A percentile compares a stretch with the other conserved stretches of the same genome.
phyloP scores from a whole-genome alignment of 768 basidiomycete species.

The Lepiota venenata region DNA sequence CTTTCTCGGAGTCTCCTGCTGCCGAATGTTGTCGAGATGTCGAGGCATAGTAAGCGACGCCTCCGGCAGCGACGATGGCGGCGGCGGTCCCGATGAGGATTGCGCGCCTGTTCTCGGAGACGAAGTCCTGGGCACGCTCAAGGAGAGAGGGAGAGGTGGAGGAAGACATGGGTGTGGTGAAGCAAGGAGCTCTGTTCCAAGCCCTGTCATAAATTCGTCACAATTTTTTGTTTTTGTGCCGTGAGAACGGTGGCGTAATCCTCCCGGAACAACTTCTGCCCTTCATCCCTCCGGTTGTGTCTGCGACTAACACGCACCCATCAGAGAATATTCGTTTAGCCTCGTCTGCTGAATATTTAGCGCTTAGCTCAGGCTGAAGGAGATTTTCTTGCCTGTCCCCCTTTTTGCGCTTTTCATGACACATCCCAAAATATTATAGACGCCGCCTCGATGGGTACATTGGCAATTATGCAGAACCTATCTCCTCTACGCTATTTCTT shows the following conservation, averaged over 20 bases:
- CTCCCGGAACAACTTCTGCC: background rate
- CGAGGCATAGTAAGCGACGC: constrained; percentile 73
- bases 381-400: no score
- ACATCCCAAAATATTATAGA: background rate
- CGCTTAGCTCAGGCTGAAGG: no score
- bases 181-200: background rate
- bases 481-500: background rate
- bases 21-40: constrained; percentile 39
- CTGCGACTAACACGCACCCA: no score
- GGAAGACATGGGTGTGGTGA: constrained; percentile 15
- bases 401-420: background rate
- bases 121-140: constrained; percentile 65
- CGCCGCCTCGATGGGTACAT: background rate
- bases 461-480: background rate
- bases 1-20: constrained; percentile 41
- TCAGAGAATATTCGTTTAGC: no score
- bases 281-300: background rate
- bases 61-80: constrained; percentile 66
- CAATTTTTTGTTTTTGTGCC: constrained; percentile 3
- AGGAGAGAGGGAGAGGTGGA: constrained; percentile 29
- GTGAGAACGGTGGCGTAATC: constrained; percentile 12
- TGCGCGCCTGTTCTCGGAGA: constrained; percentile 78
- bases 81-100: constrained; percentile 71
- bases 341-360: no score
- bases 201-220: constrained; percentile 5